Evolutionary conservation across 2,329 filamentous ascomycete genomes (phyloP), one percentile per base, ranked within the genome.

Genomic region (Acrocalymma vagum): DNA sequence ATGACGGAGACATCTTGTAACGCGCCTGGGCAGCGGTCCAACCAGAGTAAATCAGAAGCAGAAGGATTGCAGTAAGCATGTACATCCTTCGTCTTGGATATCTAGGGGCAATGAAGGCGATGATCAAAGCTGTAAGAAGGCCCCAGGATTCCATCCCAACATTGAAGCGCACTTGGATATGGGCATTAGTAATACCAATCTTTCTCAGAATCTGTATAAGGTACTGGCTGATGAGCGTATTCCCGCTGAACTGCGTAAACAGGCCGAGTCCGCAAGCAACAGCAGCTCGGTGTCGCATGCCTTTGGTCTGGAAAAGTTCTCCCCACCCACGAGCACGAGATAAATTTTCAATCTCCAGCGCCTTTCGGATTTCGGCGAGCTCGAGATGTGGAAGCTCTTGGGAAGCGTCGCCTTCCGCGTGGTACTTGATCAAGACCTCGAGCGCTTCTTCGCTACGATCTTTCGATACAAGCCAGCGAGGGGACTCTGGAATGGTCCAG

Each of bases 221-320:
- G 61, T 87, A 87, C 63, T 87, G 85, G 45, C 42, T 81, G 60
- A 87, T 81, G 2, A 87, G 70, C 3, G 61, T 84, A 58, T 87
- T 87, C 15, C 85, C 84, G 30, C 78, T 83, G 65, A 84, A 87
- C 63, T 87, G 84, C 1, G 82, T 84, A 51, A 87, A 85, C 51
- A 87, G 65, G 46, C 83, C 85, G 10, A 87, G 74, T 0, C 80
- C 83, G 22, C 86, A 67, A 15, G 85, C 74, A 31, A 87, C 80
- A 17, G 79, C 75, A 27, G 86, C 70, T 2, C 85, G 77, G 71
- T 82, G 84, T 23, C 83, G 76, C 73, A 87, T 87, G 13, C 84
- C 84, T 53, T 72, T 76, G 8, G 84, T 87, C 44, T 72, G 71
- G 51, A 87, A 57, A 42, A 87, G 82, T 57, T 86, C 83, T 5